Percentiles rank a stretch among this genome's conserved stretches.
phyloP scores from a whole-genome alignment of 2,329 filamentous ascomycete species.

The Aspergillus glaucus region DNA sequence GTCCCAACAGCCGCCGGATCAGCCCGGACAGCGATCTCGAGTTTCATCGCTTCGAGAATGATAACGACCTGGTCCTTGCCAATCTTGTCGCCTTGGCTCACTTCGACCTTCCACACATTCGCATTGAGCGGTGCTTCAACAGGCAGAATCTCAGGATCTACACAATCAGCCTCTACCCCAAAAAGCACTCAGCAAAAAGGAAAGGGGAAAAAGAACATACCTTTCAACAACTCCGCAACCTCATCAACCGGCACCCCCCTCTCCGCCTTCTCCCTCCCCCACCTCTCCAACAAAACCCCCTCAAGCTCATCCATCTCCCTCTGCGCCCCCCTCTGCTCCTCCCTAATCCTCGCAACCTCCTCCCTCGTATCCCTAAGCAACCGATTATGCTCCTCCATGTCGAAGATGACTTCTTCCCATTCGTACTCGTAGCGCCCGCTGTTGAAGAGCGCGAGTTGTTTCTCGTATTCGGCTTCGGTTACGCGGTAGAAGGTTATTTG shows the following conservation, averaged over 20 bases:
- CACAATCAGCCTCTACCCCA: background rate
- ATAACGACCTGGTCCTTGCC: conserved; percentile 39
- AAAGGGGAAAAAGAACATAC: conserved; percentile 18
- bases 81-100: conserved; percentile 38
- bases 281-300: conserved; percentile 29
- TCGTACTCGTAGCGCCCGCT: conserved; percentile 49
- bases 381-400: conserved; percentile 51
- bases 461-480: conserved; percentile 46
- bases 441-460: conserved; percentile 43
- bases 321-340: conserved; percentile 44
- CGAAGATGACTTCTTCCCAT: conserved; percentile 46
- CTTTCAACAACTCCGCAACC: conserved; percentile 45
- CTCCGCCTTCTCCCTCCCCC: conserved; percentile 40
- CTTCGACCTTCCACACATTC: conserved; percentile 50
- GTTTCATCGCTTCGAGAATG: conserved; percentile 54
- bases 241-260: conserved; percentile 46
- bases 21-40: conserved; percentile 45
- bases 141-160: conserved; percentile 30
- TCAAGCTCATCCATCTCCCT: conserved; percentile 37
- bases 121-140: conserved; percentile 44
- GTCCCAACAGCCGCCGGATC: conserved; percentile 21
- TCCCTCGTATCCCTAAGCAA: conserved; percentile 41
- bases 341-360: conserved; percentile 44
- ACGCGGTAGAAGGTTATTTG: conserved; percentile 52
- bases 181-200: background rate